Evolutionary conservation across 306 rosid genomes (phyloP), one percentile per base, ranked within the genome.

Genomic region (Chamaecrista fasciculata): DNA sequence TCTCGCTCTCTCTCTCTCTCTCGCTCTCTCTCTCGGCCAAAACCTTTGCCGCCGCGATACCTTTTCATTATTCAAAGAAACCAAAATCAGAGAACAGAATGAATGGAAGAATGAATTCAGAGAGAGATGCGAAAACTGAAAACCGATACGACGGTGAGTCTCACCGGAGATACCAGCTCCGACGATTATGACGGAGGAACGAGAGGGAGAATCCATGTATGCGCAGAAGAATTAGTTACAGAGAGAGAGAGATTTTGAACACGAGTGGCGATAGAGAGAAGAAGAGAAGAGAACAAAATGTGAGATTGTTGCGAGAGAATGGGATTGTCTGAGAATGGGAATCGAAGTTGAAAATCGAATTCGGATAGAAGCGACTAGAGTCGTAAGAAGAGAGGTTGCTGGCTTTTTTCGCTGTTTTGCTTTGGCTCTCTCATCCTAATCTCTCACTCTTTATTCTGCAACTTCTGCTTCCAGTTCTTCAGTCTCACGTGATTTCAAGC

Each of bases 161-260:
- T 74, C 67, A 94, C 98, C 97, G 70, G 98, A 94, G 73, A 88
- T 74, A 2, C 98, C 98, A 10, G 98, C 97, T 11, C 98, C 98
- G 82, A 94, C 37, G 67, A 94, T 47, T 82, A 94, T 84, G 78
- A 90, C 96, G 77, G 95, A 86, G 78, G 89, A 85, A 74, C 84
- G 89, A 74, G 81, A 71, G 15, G 81, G 72, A 23, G 90, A 83
- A 64, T 90, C 97, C 98, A 94, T 93, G 57, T 60, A 49, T 8
- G 19, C 29, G 18, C 2, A 12, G 47, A n/a, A 23, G n/a, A n/a
- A n/a, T n/a, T n/a, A 29, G 48, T 24, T 64, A 11, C 0, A 25
- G 76, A 56, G 57, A 56, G 60, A 36, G 59, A 62, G 49, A 76
- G 43, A 31, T 73, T 14, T 0, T 34, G 34, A 67, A 59, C 33